Conservation (phyloP, 306 rosid genomes). For the Vachellia pachyceras region DNA sequence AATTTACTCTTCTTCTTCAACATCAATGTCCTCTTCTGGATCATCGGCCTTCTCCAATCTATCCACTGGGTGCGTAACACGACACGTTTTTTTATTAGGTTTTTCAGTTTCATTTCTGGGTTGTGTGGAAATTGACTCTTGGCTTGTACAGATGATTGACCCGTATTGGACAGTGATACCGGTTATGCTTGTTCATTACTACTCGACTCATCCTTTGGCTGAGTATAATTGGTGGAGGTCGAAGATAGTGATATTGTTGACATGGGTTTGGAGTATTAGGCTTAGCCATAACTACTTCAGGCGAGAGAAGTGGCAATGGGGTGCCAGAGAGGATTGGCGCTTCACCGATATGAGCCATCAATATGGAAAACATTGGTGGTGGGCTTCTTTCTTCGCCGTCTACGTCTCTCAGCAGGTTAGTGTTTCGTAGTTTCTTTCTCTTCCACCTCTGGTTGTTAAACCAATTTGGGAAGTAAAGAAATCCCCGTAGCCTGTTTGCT, state of each 20-base stretch:
- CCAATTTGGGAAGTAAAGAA: background rate
- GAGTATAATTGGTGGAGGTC: constrained; percentile 72
- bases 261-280: constrained; percentile 85
- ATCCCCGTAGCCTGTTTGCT: background rate
- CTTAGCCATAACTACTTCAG: constrained; percentile 85
- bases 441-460: background rate
- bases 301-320: constrained; percentile 92
- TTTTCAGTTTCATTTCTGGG: background rate
- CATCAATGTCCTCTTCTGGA: constrained; percentile 85
- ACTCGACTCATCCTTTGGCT: constrained; percentile 71
- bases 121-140: constrained; percentile 2
- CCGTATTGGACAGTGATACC: constrained; percentile 94
- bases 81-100: background rate
- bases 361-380: constrained; percentile 86
- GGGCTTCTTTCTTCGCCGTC: constrained; percentile 87
- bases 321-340: constrained; percentile 92
- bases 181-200: constrained; percentile 74
- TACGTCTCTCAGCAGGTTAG: constrained; percentile 82
- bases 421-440: background rate
- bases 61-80: constrained; percentile 74
- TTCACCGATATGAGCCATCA: constrained; percentile 71
- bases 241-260: constrained; percentile 58
- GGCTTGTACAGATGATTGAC: constrained; percentile 76
- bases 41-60: constrained; percentile 64
- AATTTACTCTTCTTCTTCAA: constrained; percentile 85